Conservation (phyloP, 2,329 filamentous ascomycete species). For the Beauveria sp. region DNA sequence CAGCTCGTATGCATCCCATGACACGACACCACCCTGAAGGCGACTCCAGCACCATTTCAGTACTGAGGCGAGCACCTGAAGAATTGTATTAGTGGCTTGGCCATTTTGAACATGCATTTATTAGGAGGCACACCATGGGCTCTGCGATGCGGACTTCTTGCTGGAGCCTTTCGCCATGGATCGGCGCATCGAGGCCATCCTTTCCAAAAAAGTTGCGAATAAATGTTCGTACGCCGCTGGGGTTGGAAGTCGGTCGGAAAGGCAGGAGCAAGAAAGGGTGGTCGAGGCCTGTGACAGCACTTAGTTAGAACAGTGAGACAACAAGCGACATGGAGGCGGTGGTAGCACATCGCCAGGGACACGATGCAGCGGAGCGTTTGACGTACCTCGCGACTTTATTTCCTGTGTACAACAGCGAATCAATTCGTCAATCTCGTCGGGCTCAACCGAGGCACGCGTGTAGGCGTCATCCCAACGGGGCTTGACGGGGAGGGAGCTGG, state of each 20-base stretch:
- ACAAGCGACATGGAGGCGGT: not conserved
- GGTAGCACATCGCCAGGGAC: constrained; percentile 14
- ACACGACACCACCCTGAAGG: constrained; percentile 82
- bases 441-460: constrained; percentile 70
- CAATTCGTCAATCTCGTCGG: constrained; percentile 86
- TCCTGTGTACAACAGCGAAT: constrained; percentile 79
- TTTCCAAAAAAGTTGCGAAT: constrained; percentile 86
- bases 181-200: constrained; percentile 53
- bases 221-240: constrained; percentile 85
- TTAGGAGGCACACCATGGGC: constrained; percentile 61
- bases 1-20: constrained; percentile 94
- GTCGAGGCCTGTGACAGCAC: constrained; percentile 60
- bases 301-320: not conserved
- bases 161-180: constrained; percentile 62
- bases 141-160: constrained; percentile 90
- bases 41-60: constrained; percentile 99
- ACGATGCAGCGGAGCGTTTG: not conserved
- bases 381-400: constrained; percentile 83
- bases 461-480: constrained; percentile 85
- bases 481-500: constrained; percentile 53
- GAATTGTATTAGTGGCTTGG: constrained; percentile 14
- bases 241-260: constrained; percentile 87
- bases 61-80: constrained; percentile 81
- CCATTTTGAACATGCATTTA: constrained; percentile 13
- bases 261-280: constrained; percentile 88